Base-by-base conservation (phyloP, 257 asterid genomes). In the Forsythia viridissima region DNA sequence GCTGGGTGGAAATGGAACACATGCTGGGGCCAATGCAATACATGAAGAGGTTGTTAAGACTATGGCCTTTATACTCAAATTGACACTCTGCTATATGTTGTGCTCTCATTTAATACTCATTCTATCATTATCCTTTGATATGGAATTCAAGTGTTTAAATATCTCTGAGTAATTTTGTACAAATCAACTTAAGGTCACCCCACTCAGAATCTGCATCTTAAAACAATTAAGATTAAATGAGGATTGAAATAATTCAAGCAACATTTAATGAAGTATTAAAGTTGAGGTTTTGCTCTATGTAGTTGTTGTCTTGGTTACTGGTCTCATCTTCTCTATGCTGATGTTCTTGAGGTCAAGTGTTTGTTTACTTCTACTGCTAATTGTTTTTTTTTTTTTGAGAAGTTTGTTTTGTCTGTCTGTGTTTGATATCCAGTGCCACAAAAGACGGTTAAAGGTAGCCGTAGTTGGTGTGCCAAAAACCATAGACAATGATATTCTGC, bases 391-490 rank as follows among this genome's bases (percentile, higher is more conserved):
- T 51, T 20, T 68, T 68, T 34, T 20, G 16, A 52, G 24, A 43
- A 24, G 55, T 51, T 43, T 69, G 30, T 51, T 68, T 38, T 37
- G 3, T 75, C 52, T 34, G 10, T 82, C 43, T 18, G 13, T 82
- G 76, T 61, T 80, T 84, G 65, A 66, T 24, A 43, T 75, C 37
- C 84, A 93, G 99, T 95, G 99, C 79, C 82, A 91, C 40, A 92
- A 84, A 85, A 89, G 98, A 76, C 80, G 76, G 70, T 55, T 90
- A 75, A 95, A 90, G 85, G 85, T 89, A 48, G 93, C 97, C 75
- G 97, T 95, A 36, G 98, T 93, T 81, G 98, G 99, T 72, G 99
- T 95, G 72, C 99, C 99, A 43, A 95, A 95, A 90, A 95, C 99
- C 39, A 93, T 93, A 77, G 99, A 95, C 89, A 95, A 95, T 38